Evolutionary conservation across 2,329 filamentous ascomycete species (phyloP).

Genomic region (Keithomyces neogunnii): DNA sequence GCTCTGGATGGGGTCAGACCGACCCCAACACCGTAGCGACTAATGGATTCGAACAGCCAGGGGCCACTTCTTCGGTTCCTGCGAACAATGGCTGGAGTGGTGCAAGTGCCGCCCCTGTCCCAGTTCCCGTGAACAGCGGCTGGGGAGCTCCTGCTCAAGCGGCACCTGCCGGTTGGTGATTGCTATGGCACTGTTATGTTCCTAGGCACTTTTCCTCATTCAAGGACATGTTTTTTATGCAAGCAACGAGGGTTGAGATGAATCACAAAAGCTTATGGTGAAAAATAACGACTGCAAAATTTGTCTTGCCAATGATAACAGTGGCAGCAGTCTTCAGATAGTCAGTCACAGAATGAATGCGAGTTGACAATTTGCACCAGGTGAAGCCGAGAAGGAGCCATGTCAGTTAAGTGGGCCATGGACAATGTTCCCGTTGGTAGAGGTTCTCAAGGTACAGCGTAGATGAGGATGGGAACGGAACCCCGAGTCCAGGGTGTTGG

Average conservation of each 20-base stretch:
- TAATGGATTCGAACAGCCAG: no score
- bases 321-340: not conserved
- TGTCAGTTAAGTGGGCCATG: not conserved
- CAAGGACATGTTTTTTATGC: not conserved
- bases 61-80: not conserved
- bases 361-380: not conserved
- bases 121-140: not conserved
- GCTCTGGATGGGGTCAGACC: conserved; percentile 5
- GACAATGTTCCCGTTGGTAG: not conserved
- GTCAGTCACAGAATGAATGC: not conserved
- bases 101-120: not conserved
- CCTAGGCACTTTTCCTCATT: not conserved
- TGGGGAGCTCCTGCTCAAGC: not conserved
- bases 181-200: not conserved
- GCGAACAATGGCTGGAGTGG: conserved; percentile 1
- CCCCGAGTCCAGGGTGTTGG: no score
- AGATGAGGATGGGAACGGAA: no score
- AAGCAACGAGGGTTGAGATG: no score
- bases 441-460: no score
- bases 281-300: not conserved
- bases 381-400: not conserved
- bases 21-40: not conserved
- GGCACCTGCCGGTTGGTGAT: not conserved
- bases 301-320: no score
- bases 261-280: not conserved